phyloP scores from a whole-genome alignment of 2,329 filamentous ascomycete species.

The Endoconidiophora laricicola region DNA sequence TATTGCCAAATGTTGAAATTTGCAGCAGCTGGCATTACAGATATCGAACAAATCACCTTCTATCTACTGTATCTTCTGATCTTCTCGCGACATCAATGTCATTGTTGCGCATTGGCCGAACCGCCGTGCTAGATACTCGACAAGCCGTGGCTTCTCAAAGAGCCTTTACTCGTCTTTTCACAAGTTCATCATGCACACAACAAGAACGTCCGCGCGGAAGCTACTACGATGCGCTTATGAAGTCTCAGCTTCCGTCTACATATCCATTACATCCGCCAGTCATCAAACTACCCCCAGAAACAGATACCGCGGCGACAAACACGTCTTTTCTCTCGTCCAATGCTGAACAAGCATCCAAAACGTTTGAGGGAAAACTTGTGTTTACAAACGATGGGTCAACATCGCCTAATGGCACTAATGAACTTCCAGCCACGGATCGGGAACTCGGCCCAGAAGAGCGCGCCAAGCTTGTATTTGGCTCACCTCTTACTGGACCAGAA shows the following conservation, averaged over 20 bases:
- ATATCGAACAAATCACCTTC: no score
- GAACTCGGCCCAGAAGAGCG: conserved; percentile 32
- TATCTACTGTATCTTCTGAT: no score
- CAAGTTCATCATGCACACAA: not conserved
- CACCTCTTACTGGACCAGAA: conserved; percentile 56
- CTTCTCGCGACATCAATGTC: no score
- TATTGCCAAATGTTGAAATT: no score
- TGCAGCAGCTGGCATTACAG: no score
- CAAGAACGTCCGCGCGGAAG: conserved; percentile 34
- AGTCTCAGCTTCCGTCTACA: conserved; percentile 18
- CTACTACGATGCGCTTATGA: conserved; percentile 43
- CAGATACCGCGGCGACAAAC: not conserved
- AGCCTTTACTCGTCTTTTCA: not conserved
- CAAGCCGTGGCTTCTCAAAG: no score
- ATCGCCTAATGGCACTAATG: conserved; percentile 13
- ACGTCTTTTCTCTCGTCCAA: not conserved
- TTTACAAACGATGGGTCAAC: no score
- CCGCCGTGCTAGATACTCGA: no score
- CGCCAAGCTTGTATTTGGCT: conserved; percentile 63
- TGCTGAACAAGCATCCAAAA: no score
- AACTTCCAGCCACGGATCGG: conserved; percentile 24
- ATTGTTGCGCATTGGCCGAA: no score
- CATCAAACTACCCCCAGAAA: not conserved
- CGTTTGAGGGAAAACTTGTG: no score
- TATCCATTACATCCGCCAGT: conserved; percentile 1